Evolutionary conservation across 768 basidiomycete genomes (phyloP).

Genomic region (Macrolepiota dolichaula): DNA sequence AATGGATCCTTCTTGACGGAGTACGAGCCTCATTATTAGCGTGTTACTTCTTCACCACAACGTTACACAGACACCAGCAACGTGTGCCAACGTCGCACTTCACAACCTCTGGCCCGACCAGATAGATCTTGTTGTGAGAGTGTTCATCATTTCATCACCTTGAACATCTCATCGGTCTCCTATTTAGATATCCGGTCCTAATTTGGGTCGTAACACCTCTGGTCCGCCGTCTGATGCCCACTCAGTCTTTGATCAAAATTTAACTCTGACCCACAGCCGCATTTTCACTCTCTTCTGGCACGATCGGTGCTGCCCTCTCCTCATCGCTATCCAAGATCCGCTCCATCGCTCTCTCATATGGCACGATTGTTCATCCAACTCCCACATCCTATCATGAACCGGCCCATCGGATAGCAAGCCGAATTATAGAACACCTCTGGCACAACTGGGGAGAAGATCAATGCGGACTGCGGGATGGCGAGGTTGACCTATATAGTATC

Average conservation of each 20-base stretch:
- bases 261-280: conserved; percentile 49
- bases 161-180: background rate
- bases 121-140: conserved; percentile 83
- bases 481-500: conserved; percentile 81
- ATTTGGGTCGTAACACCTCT: conserved; percentile 82
- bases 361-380: conserved; percentile 69
- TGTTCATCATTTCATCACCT: background rate
- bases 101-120: conserved; percentile 84
- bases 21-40: conserved; percentile 35
- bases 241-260: background rate
- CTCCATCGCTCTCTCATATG: conserved; percentile 87
- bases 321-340: conserved; percentile 67
- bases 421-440: conserved; percentile 76
- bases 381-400: conserved; percentile 57
- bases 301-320: conserved; percentile 87
- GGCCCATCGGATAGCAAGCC: conserved; percentile 66
- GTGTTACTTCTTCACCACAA: conserved; percentile 1
- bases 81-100: conserved; percentile 86
- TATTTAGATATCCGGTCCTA: conserved; percentile 77
- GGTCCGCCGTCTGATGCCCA: conserved; percentile 39
- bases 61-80: conserved; percentile 71
- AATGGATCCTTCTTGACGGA: conserved; percentile 91
- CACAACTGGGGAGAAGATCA: conserved; percentile 78
- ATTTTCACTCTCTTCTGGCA: conserved; percentile 87
- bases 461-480: conserved; percentile 50